Evolutionary conservation across 2,329 filamentous ascomycete species (phyloP).

Genomic region (Aspergillus bombycis): DNA sequence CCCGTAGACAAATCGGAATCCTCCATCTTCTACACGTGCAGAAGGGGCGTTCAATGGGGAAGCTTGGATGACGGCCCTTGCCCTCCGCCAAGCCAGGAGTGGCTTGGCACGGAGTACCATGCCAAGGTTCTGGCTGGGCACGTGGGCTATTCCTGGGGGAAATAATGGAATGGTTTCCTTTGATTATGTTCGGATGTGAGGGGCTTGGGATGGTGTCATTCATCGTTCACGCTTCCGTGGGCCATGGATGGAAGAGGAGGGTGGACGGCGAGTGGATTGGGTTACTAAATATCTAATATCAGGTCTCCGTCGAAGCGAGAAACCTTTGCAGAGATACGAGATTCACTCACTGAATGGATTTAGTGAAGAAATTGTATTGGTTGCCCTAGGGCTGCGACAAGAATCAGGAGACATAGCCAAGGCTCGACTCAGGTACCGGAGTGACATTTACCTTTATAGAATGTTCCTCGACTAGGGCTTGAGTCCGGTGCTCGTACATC

Average conservation of each 20-base stretch:
- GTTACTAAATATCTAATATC: not conserved
- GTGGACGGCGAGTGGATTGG: not conserved
- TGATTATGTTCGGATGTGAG: not conserved
- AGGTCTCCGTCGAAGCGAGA: not conserved
- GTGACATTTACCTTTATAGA: not conserved
- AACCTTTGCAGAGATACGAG: not conserved
- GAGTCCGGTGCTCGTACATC: no score
- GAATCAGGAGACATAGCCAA: not conserved
- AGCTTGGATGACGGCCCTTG: slow-evolving; percentile 7
- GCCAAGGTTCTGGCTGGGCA: slow-evolving; percentile 12
- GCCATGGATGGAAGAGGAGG: not conserved
- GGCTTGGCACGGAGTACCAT: slow-evolving; percentile 10
- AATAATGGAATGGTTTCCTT: not conserved
- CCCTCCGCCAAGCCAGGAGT: slow-evolving; percentile 8
- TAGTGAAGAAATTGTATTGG: not conserved
- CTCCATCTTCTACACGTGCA: slow-evolving; percentile 19
- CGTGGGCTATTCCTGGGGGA: slow-evolving; percentile 6
- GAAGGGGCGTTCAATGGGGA: slow-evolving; percentile 8
- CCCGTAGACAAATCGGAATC: slow-evolving; percentile 16
- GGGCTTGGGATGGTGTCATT: not conserved
- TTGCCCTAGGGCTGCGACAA: not conserved
- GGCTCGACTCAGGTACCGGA: not conserved
- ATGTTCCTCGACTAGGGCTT: not conserved
- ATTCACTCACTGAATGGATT: not conserved
- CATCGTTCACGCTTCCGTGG: not conserved